Conservation (phyloP, 495 filamentous ascomycete genomes). For the Pyrenula aspistea region DNA sequence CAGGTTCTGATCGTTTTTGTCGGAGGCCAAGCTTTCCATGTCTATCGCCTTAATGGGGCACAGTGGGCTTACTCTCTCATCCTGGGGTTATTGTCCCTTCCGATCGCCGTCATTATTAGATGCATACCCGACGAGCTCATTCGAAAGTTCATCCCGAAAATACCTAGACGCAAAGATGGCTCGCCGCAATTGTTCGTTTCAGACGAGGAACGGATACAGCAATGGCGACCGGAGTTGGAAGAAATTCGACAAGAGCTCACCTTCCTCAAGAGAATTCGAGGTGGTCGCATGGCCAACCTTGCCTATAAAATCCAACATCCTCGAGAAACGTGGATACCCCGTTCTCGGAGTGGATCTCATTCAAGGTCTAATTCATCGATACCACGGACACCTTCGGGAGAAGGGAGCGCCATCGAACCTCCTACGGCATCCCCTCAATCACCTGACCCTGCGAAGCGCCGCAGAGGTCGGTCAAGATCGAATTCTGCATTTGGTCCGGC, state of each 20-base stretch:
- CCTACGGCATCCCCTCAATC: conserved; percentile 40
- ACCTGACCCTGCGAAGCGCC: conserved; percentile 61
- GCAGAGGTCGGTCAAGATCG: conserved; percentile 66
- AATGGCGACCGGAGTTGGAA: conserved; percentile 48
- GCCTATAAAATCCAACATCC: conserved; percentile 77
- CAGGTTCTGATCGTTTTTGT: conserved; percentile 71
- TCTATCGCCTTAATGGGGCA: conserved; percentile 43
- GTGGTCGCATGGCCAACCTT: conserved; percentile 78
- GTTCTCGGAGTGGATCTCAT: conserved; percentile 61
- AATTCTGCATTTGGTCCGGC: conserved; percentile 78
- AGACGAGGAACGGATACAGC: conserved; percentile 60
- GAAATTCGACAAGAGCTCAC: conserved; percentile 70
- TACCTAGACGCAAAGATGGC: conserved; percentile 24
- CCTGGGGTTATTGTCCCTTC: conserved; percentile 57
- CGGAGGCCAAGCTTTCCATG: conserved; percentile 59
- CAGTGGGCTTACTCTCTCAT: conserved; percentile 71
- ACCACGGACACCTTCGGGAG: conserved; percentile 56
- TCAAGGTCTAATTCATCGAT: conserved; percentile 55
- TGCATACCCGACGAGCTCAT: conserved; percentile 60
- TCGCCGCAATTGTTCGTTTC: conserved; percentile 46
- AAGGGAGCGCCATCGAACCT: conserved; percentile 35
- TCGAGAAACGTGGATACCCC: conserved; percentile 55
- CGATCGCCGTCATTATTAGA: conserved; percentile 60
- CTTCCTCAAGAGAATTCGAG: conserved; percentile 60
- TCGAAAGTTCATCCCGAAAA: conserved; percentile 38